Evolutionary conservation across 2,329 filamentous ascomycete species (phyloP).

Genomic region (Fusarium pseudonygamai): DNA sequence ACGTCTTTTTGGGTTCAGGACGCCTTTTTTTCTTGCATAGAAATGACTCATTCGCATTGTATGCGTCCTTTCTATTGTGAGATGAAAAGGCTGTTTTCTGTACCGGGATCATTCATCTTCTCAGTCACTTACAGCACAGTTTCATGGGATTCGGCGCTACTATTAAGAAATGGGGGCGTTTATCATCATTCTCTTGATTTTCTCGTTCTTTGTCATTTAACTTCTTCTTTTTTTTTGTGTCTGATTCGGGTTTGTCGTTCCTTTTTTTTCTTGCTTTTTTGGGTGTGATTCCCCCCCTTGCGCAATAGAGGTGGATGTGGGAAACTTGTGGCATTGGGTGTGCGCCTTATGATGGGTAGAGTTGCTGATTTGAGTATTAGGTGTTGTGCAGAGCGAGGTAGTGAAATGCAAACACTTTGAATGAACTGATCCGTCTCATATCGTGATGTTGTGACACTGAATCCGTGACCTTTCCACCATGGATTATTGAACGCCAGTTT

Average conservation of each 20-base stretch:
- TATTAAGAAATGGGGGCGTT: conserved; percentile 40
- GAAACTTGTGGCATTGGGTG: conserved; percentile 23
- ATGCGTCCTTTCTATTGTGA: background rate
- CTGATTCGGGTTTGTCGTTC: conserved; percentile 22
- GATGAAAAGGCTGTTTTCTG: background rate
- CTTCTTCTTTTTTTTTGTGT: background rate
- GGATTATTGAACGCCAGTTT: fast-evolving
- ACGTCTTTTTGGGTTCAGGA: conserved; percentile 23
- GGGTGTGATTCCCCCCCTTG: conserved; percentile 7
- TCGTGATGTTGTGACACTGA: background rate
- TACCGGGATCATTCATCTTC: conserved; percentile 23
- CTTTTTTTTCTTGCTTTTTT: conserved; percentile 6
- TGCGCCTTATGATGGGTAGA: conserved; percentile 35
- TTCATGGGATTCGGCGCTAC: conserved; percentile 44
- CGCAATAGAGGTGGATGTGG: conserved; percentile 22
- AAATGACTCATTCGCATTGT: conserved; percentile 1
- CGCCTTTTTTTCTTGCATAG: conserved; percentile 13
- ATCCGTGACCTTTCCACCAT: background rate
- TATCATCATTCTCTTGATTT: conserved; percentile 7
- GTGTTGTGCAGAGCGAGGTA: conserved; percentile 37
- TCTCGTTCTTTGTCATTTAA: conserved; percentile 25
- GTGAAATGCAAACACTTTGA: conserved; percentile 42
- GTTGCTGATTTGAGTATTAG: conserved; percentile 8
- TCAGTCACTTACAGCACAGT: conserved; percentile 24
- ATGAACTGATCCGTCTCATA: background rate